Conservation (phyloP, 805 yeast genomes). For the Sungouiozyma ichnusensis region DNA sequence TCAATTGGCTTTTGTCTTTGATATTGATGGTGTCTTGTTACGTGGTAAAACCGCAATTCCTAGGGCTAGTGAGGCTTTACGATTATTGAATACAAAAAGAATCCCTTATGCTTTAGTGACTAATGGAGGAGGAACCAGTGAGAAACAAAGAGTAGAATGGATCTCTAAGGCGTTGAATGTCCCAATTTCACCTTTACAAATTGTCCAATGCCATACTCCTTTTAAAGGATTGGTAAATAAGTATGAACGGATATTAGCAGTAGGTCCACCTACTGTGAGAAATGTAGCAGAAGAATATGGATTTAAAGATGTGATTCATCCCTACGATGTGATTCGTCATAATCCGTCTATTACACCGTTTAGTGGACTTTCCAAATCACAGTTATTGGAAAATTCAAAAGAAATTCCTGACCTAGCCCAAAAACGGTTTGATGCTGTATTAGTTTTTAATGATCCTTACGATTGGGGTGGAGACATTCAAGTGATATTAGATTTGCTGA, state of each 20-base stretch:
- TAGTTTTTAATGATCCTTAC: conserved; percentile 82
- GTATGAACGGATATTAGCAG: conserved; percentile 57
- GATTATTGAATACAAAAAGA: conserved; percentile 38
- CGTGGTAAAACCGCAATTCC: conserved; percentile 63
- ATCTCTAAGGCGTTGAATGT: conserved; percentile 37
- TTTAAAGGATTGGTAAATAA: conserved; percentile 47
- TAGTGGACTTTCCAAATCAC: conserved; percentile 57
- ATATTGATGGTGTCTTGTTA: conserved; percentile 79
- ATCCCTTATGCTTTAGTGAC: conserved; percentile 79
- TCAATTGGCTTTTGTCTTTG: conserved; percentile 26
- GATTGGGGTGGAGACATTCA: conserved; percentile 83
- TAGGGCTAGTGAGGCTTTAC: conserved; percentile 51
- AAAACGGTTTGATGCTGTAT: conserved; percentile 56
- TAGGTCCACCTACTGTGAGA: conserved; percentile 68
- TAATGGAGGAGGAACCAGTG: conserved; percentile 82
- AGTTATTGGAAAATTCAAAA: conserved; percentile 33
- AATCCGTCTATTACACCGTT: conserved; percentile 57
- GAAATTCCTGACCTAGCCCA: conserved; percentile 16
- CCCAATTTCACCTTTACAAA: conserved; percentile 45
- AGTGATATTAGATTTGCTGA: conserved; percentile 59
- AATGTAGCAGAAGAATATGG: conserved; percentile 70
- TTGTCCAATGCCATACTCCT: conserved; percentile 86
- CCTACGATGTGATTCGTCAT: conserved; percentile 57
- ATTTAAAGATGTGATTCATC: conserved; percentile 60
- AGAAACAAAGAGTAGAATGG: conserved; percentile 45